Evolutionary conservation across 129 eudicot species (phyloP), one percentile per base, ranked within the genome.

Genomic region (Escallonia herrerae): DNA sequence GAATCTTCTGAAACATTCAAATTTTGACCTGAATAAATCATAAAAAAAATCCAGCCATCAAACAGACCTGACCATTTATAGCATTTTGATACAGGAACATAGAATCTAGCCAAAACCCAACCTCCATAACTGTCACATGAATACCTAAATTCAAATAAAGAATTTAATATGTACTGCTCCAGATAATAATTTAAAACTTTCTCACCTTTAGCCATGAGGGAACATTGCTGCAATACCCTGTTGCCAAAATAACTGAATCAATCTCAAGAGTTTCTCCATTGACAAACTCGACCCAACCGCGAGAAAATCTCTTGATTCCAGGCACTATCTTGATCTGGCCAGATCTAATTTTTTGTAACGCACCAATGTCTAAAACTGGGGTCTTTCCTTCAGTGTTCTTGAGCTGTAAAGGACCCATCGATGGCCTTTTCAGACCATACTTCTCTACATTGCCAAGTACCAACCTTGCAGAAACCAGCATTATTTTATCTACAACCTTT

Each of bases 161-260:
- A 22, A 22, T 22, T 22, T 22, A 1, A 22, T 22, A 22, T 22
- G 33, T 22, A 1, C 33, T 22, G 33, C 33, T 22, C 33, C 33
- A 0, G 33, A 45, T 2, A 5, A 57, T 22, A 60, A 33, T 46
- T 5, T 61, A 22, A 42, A n/a, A 51, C 40, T 59, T 12, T 73
- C 80, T 84, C 63, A 94, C 99, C 97, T 86, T 76, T 58, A 94
- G 68, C 99, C 97, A 94, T 47, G 97, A 80, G 64, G 99, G 90
- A 52, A 94, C 97, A 63, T 94, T 94, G 89, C 97, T 89, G 74
- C 88, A 81, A 65, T 94, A 94, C 12, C 99, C 97, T 6, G 97
- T 94, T n/a, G 99, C 95, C 60, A 89, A 69, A 61, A 89, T 83
- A 56, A 94, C 88, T 33, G 84, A 82, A 79, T 94, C 93, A 11